Conservation (phyloP, 345 rosid genomes). For the Populus nigra region DNA sequence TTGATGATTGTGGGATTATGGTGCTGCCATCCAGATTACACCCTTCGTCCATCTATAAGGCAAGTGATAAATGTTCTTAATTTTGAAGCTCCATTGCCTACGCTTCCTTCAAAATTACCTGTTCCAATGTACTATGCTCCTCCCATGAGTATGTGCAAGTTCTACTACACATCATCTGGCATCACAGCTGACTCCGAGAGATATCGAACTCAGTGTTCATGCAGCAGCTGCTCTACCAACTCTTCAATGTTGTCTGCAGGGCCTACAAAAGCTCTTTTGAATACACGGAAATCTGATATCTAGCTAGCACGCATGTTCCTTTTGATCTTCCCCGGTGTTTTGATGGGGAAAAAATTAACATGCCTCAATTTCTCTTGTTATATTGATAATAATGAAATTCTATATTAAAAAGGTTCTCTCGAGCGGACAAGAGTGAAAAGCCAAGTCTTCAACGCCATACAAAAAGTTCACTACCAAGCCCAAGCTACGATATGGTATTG, state of each 20-base stretch:
- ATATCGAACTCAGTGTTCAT: background rate
- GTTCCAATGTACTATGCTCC: constrained; percentile 31
- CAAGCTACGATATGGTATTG: too few species aligned
- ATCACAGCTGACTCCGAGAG: background rate
- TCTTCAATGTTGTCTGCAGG: constrained; percentile 11
- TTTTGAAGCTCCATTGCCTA: constrained; percentile 28
- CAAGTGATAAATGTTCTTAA: constrained; percentile 26
- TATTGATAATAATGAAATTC: too few species aligned
- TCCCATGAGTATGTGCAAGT: constrained; percentile 17
- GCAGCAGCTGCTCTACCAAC: constrained; percentile 4
- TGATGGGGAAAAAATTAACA: too few species aligned
- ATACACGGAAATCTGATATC: background rate
- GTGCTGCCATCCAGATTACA: constrained; percentile 29
- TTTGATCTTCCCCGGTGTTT: too few species aligned
- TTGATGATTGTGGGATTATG: constrained; percentile 27
- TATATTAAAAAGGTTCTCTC: too few species aligned
- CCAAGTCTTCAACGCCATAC: too few species aligned
- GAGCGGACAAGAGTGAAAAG: too few species aligned
- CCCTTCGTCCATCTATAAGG: constrained; percentile 19
- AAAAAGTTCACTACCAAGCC: too few species aligned
- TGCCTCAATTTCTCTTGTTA: too few species aligned
- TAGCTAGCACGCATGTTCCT: too few species aligned
- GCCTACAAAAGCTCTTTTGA: constrained; percentile 15
- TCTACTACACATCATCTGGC: constrained; percentile 19
- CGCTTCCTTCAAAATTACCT: constrained; percentile 19